Base-by-base conservation (phyloP, 768 basidiomycete genomes). In the Boletus speciosus region DNA sequence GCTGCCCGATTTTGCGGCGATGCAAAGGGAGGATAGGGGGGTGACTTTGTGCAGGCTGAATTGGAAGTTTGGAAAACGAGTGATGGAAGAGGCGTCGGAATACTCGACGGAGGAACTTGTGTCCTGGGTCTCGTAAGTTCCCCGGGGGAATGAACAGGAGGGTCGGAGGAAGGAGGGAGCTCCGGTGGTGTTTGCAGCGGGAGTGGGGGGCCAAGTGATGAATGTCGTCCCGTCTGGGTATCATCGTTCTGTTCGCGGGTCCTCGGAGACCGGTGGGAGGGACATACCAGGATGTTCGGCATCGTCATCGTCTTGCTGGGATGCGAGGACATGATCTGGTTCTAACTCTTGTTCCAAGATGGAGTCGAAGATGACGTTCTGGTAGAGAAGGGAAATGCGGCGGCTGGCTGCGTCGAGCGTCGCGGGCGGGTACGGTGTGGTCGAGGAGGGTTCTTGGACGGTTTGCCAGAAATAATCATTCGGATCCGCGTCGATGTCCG, bases 51-150 rank as follows among this genome's bases (percentile, higher is more conserved):
- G 81, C 16, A 89, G 71, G 60, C 76, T 84, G 70, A 93, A 90
- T 56, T 86, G 83, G 62, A 90, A 92, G 8, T 76, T 71, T 4
- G 90, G 90, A 61, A 92, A 91, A 10, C 76, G 78, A 9, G 78
- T 81, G 57, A 92, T 86, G 16, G 88, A 90, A 0, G 85, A 85
- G 1, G 81, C 76, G 59, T 86, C 81, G 6, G 86, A 87, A 63
- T 82, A 82, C 56, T 77, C 70, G 58, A 75, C 74, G 1, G 83
- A 84, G 38, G 74, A 73, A 0, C 51, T 39, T 2, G 75, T 75
- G 38, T 76, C 77, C 61, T 82, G 78, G 2, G 77, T 78, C 40
- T 71, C 70, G 41, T 72, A 68, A 9, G 69, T 73, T 47, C 61
- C 66, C 1, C 35, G 58, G 1, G 58, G 64, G 37, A 63, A 57